A percentile compares a stretch with the other conserved stretches of the same genome.
Conservation (phyloP, 257 asterid species). For the Petrea volubilis region DNA sequence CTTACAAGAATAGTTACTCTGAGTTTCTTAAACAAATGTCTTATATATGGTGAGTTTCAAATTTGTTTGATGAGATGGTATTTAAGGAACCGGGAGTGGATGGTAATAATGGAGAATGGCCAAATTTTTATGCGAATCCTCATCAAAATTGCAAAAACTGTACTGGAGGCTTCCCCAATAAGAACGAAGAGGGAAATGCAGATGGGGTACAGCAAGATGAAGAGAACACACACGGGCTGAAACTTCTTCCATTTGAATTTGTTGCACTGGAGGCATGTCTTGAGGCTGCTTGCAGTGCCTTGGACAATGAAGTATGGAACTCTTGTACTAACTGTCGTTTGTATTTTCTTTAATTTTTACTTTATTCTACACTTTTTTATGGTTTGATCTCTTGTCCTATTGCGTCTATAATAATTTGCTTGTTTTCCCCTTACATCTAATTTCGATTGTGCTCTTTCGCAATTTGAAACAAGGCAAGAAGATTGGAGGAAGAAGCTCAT, state of each 20-base stretch:
- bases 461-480: slow-evolving; percentile 52
- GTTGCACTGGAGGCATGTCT: slow-evolving; percentile 91
- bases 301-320: slow-evolving; percentile 67
- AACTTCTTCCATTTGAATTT: slow-evolving; percentile 85
- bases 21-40: background rate
- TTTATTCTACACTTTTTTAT: no score
- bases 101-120: slow-evolving; percentile 52
- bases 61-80: slow-evolving; percentile 4
- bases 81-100: slow-evolving; percentile 58
- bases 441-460: background rate
- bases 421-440: background rate
- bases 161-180: slow-evolving; percentile 31
- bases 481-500: slow-evolving; percentile 81
- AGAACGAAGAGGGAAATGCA: slow-evolving; percentile 37
- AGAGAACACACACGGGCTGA: slow-evolving; percentile 53
- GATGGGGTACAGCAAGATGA: slow-evolving; percentile 38
- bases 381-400: no score
- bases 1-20: background rate
- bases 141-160: slow-evolving; percentile 26
- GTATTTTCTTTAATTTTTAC: no score
- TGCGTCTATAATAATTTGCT: background rate
- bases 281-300: slow-evolving; percentile 84
- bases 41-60: background rate
- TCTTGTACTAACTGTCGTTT: background rate
- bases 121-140: slow-evolving; percentile 46